Evolutionary conservation across 306 rosid genomes (phyloP).

Genomic region (Gillenia trifoliata): DNA sequence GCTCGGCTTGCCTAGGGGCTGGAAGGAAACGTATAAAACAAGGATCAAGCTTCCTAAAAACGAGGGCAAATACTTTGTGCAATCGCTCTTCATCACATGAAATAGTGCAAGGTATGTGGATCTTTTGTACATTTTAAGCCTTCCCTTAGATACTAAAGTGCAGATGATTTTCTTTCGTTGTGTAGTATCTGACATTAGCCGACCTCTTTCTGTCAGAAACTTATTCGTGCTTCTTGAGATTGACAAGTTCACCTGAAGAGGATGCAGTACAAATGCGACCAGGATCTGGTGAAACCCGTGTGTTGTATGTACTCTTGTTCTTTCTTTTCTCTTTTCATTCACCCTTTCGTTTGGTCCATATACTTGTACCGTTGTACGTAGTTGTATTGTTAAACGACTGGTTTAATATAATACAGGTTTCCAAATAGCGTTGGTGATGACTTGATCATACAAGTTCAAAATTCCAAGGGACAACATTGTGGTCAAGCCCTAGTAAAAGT

Average conservation of each 20-base stretch:
- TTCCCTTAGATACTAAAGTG: not conserved
- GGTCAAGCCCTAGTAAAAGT: conserved; percentile 34
- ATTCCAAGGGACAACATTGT: conserved; percentile 21
- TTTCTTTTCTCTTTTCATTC: not conserved
- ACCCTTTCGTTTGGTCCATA: not conserved
- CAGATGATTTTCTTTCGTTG: too few species aligned
- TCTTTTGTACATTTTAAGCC: not conserved
- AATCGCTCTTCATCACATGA: conserved; percentile 10
- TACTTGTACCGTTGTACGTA: too few species aligned
- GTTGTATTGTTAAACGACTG: not conserved
- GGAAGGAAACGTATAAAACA: conserved; percentile 16
- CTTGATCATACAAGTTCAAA: conserved; percentile 28
- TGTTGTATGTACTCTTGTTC: conserved; percentile 23
- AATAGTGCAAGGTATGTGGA: conserved; percentile 27
- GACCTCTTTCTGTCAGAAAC: conserved; percentile 22
- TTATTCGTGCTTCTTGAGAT: conserved; percentile 27
- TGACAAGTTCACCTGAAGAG: conserved; percentile 35
- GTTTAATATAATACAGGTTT: conserved; percentile 17
- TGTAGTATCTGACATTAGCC: not conserved
- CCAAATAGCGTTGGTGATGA: conserved; percentile 28
- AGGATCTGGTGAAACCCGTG: conserved; percentile 28
- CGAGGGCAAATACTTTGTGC: not conserved
- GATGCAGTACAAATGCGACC: conserved; percentile 27
- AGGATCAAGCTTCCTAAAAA: conserved; percentile 17
- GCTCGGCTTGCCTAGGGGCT: conserved; percentile 17